phyloP scores from a whole-genome alignment of 2,329 filamentous ascomycete genomes.

The Diaporthe velutina region DNA sequence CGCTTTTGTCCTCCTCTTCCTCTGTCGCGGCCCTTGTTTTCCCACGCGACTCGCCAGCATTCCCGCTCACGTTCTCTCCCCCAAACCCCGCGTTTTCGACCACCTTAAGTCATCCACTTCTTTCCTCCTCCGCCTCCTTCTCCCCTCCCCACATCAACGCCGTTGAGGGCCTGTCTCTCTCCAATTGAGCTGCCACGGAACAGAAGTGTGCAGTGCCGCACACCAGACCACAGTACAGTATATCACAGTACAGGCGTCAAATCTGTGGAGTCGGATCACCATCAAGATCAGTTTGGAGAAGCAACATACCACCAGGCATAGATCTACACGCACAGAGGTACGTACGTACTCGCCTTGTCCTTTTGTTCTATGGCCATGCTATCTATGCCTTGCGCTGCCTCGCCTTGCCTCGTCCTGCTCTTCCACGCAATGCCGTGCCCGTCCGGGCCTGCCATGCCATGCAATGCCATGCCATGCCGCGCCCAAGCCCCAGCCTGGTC shows the following conservation, averaged over 20 bases:
- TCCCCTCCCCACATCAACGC: constrained; percentile 17
- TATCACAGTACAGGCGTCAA: background rate
- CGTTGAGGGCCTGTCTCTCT: constrained; percentile 27
- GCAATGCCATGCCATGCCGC: background rate
- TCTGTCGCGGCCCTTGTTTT: constrained; percentile 4
- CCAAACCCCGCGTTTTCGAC: constrained; percentile 26
- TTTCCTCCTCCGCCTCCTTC: constrained; percentile 5
- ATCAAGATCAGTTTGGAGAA: constrained; percentile 35
- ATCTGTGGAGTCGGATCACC: constrained; percentile 25
- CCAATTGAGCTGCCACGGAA: constrained; percentile 27
- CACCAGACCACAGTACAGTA: background rate
- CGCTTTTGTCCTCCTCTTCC: constrained; percentile 19
- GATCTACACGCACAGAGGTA: constrained; percentile 28
- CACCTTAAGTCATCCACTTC: background rate
- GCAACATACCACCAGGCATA: constrained; percentile 12
- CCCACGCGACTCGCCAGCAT: constrained; percentile 16
- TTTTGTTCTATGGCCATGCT: background rate
- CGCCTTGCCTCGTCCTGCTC: background rate
- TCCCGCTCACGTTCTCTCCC: constrained; percentile 1
- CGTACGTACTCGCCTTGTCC: constrained; percentile 6
- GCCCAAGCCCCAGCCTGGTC: constrained; percentile 5
- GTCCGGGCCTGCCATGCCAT: background rate
- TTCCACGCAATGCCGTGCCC: background rate
- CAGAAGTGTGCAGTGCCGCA: background rate
- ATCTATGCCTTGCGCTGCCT: background rate